phyloP scores from a whole-genome alignment of 139 green algal genomes.

The Tetraselmis striata region DNA sequence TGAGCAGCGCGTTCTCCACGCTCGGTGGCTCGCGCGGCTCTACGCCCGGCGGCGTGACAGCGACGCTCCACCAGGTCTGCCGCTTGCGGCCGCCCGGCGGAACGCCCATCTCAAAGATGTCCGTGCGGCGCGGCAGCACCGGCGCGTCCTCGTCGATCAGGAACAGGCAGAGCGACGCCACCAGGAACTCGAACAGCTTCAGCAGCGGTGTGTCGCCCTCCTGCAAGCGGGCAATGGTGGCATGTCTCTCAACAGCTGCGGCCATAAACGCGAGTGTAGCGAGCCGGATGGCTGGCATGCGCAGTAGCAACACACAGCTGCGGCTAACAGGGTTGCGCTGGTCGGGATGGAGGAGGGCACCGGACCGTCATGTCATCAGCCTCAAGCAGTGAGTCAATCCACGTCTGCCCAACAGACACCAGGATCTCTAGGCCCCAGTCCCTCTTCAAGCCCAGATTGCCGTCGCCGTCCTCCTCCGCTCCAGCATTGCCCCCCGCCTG shows the following conservation, averaged over 20 bases:
- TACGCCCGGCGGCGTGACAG: slow-evolving; percentile 32
- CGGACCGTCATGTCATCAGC: background rate
- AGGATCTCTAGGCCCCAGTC: slow-evolving; percentile 70
- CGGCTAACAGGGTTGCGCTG: too few species aligned
- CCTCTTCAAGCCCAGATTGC: slow-evolving; percentile 17
- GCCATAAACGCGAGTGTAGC: too few species aligned
- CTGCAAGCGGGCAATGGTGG: too few species aligned
- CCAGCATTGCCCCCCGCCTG: background rate
- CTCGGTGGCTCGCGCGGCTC: slow-evolving; percentile 23
- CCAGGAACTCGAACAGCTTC: slow-evolving; percentile 81
- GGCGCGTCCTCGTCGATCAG: slow-evolving; percentile 49
- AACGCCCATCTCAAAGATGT: slow-evolving; percentile 17
- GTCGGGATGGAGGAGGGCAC: background rate
- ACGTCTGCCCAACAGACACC: slow-evolving; percentile 62
- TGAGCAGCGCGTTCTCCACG: slow-evolving; percentile 42
- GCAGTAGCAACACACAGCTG: too few species aligned
- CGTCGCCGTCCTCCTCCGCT: background rate
- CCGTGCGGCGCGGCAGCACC: slow-evolving; percentile 19
- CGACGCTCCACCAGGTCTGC: slow-evolving; percentile 57
- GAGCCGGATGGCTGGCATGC: too few species aligned
- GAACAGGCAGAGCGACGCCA: slow-evolving; percentile 67
- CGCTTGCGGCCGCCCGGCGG: slow-evolving; percentile 15
- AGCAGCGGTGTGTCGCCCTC: slow-evolving; percentile 43
- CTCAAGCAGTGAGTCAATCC: slow-evolving; percentile 53
- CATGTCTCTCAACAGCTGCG: too few species aligned